Base-by-base conservation (phyloP, 345 rosid species). In the Populus pruinosa region DNA sequence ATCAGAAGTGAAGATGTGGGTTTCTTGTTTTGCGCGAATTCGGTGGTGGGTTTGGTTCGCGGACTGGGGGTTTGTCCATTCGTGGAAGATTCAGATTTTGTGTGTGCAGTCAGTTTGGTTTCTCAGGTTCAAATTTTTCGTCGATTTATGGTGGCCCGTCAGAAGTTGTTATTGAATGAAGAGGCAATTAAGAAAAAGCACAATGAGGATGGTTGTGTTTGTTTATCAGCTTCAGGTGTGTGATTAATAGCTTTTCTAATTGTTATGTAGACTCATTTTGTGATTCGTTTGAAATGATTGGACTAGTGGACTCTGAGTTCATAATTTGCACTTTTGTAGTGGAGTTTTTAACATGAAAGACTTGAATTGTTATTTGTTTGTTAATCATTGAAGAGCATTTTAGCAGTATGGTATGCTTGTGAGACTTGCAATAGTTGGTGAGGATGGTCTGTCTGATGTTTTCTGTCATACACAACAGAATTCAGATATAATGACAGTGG, bases 51-150 rank as follows among this genome's bases (percentile, higher is more conserved):
- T 33, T 50, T 75, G 23, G 71, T 67, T 50, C 49, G 21, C 13
- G 71, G 62, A 36, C 8, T 47, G 49, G 71, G 64, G 49, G 50
- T 67, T 47, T 47, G 44, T 0, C 71, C 78, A 1, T 49, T 66
- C n/a, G 69, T 75, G 12, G 71, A 61, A 18, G 78, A 18, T 53
- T 75, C 65, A 5, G 64, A 66, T 49, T 66, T 67, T 6, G 65
- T 67, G 8, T 35, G 18, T 67, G 71, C 78, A 1, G 72, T 76
- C 20, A n/a, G 49, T 2, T 12, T 14, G 50, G 49, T 59, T 67
- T 43, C 71, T 13, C 71, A 76, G 71, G 33, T 67, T 67, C 13
- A 67, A 21, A 71, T 55, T 1, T 53, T 67, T 76, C 78, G 78
- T 41, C 2, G 72, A 16, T 76, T 12, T 35, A 1, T 53, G 6